Base-by-base conservation (phyloP, 139 green algal genomes). In the Diplosphaera chodatii region DNA sequence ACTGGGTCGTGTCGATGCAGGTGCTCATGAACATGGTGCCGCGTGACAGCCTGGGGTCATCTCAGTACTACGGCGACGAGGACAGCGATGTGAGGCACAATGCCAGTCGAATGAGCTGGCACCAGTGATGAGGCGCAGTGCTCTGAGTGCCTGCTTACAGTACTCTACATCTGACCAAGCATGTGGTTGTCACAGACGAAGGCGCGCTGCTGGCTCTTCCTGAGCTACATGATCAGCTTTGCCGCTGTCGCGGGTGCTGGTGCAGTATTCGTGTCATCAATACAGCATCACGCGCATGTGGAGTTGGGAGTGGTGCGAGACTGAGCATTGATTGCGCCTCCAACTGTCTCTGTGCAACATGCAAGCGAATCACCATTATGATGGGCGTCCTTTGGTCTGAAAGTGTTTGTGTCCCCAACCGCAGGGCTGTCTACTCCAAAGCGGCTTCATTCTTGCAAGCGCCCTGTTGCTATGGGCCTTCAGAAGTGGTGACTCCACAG, bases 11-110 rank as follows among this genome's bases (percentile, higher is more conserved):
- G n/a, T n/a, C n/a, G n/a, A n/a, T n/a, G n/a, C n/a, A n/a, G n/a
- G n/a, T 84, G 4, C 66, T 85, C 27, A 86, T 86, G 62, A 86
- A 86, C 32, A 37, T 82, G 31, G 32, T 86, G n/a, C 55, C 63
- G 5, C 68, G 74, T 4, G 68, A 80, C 0, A 71, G 77, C 32
- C 64, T 84, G n/a, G n/a, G n/a, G 2, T 71, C 78, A 6, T 64
- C 74, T 6, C 31, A 29, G 8, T 68, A 76, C 28, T 62, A 27
- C 40, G 27, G 40, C 27, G 78, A 84, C 31, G 65, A 74, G 30
- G 75, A 69, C 29, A 55, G 22, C 4, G 75, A 80, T 22, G 69
- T 79, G 68, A 68, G 63, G n/a, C n/a, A n/a, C n/a, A n/a, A n/a
- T n/a, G n/a, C n/a, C n/a, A n/a, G n/a, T n/a, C n/a, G n/a, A n/a